Percentiles rank a stretch among this genome's conserved stretches.
Evolutionary conservation across 495 filamentous ascomycete species (phyloP).

Genomic region (Hyaloscypha hepaticicola): DNA sequence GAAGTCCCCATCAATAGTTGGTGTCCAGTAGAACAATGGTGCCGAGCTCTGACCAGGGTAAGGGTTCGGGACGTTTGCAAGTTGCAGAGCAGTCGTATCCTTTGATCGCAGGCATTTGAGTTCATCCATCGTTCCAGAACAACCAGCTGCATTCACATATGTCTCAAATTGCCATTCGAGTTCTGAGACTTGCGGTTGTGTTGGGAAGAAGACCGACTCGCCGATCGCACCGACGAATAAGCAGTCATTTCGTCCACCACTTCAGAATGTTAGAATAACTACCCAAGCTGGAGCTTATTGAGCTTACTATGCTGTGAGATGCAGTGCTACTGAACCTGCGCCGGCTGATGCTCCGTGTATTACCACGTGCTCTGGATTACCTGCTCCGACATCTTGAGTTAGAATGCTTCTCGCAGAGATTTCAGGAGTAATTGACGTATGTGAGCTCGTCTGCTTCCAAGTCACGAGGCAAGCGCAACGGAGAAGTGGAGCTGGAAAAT

Average conservation of each 20-base stretch:
- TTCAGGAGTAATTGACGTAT: too few relatives aligned
- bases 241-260: constrained; percentile 21
- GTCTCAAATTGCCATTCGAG: constrained; percentile 64
- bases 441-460: too few relatives aligned
- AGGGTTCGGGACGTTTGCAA: constrained; percentile 26
- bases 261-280: constrained; percentile 51
- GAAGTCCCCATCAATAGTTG: constrained; percentile 59
- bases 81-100: constrained; percentile 11
- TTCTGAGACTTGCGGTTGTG: constrained; percentile 54
- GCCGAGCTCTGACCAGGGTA: constrained; percentile 35
- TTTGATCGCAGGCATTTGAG: constrained; percentile 11
- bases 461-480: too few relatives aligned
- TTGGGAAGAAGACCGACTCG: constrained; percentile 64
- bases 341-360: constrained; percentile 71
- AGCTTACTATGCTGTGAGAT: constrained; percentile 61
- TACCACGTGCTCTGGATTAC: constrained; percentile 67
- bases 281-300: constrained; percentile 51
- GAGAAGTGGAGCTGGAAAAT: too few relatives aligned
- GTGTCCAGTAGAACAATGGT: constrained; percentile 58
- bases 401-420: too few relatives aligned
- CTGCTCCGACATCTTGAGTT: too few relatives aligned
- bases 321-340: constrained; percentile 53
- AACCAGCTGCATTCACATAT: constrained; percentile 54
- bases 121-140: constrained; percentile 32
- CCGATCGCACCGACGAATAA: constrained; percentile 24